A percentile compares a stretch with the other conserved stretches of the same genome.
phyloP scores from a whole-genome alignment of 2,329 filamentous ascomycete species.

The Nothophoma quercina region DNA sequence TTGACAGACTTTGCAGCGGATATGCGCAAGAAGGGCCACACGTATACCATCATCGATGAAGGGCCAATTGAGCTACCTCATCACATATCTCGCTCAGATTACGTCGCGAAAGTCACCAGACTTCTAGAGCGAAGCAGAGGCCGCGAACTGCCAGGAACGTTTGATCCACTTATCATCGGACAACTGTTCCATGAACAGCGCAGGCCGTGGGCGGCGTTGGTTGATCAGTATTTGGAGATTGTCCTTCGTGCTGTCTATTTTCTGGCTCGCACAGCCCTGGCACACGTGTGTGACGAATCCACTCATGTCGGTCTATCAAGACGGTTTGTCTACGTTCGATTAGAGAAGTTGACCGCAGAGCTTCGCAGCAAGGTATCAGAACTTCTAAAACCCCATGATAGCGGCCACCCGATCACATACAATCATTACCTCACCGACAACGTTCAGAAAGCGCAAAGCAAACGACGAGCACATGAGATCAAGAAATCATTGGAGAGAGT shows the following conservation, averaged over 20 bases:
- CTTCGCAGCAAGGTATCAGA: not conserved
- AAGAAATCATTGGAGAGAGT: too few relatives aligned
- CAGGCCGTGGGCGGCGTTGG: slow-evolving; percentile 58
- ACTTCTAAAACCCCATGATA: slow-evolving; percentile 3
- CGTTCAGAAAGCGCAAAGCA: slow-evolving; percentile 39
- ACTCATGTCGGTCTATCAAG: not conserved
- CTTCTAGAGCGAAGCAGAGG: slow-evolving; percentile 54
- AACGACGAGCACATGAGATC: too few relatives aligned
- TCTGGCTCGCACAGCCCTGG: not conserved
- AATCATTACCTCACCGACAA: slow-evolving; percentile 50
- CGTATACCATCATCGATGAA: slow-evolving; percentile 40
- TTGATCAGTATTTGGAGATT: slow-evolving; percentile 29
- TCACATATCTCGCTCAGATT: not conserved
- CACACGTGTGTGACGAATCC: not conserved
- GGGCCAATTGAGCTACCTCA: too few relatives aligned
- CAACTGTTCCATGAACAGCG: slow-evolving; percentile 68
- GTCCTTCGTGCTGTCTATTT: not conserved
- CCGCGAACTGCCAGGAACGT: slow-evolving; percentile 66
- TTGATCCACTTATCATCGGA: slow-evolving; percentile 65
- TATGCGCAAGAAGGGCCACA: slow-evolving; percentile 29
- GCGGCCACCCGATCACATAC: slow-evolving; percentile 52
- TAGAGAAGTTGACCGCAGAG: not conserved
- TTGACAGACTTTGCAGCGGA: slow-evolving; percentile 30
- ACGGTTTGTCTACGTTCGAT: not conserved
- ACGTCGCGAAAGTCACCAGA: not conserved